Evolutionary conservation across 2,329 filamentous ascomycete genomes (phyloP).

Genomic region (Drechslerella coelobrocha): DNA sequence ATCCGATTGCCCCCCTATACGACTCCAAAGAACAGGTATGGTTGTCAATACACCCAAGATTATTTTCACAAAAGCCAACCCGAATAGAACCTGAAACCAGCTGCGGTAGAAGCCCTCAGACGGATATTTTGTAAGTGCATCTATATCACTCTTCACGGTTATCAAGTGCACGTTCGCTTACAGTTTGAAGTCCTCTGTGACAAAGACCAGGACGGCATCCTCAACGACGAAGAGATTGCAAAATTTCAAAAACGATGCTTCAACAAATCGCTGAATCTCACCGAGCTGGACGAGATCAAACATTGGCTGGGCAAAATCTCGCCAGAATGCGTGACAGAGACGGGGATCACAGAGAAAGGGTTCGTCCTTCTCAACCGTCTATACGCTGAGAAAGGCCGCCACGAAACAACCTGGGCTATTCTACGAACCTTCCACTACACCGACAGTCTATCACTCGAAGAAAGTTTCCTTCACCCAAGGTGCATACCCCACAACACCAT

Average conservation of each 20-base stretch:
- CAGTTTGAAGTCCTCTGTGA: conserved; percentile 70
- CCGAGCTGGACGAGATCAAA: conserved; percentile 91
- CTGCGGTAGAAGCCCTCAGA: conserved; percentile 82
- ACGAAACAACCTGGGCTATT: conserved; percentile 98
- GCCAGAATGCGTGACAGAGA: conserved; percentile 68
- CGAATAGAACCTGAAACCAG: conserved; percentile 76
- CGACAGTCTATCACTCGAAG: conserved; percentile 88
- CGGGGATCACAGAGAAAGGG: conserved; percentile 79
- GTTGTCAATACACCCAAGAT: conserved; percentile 16
- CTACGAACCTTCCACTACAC: conserved; percentile 94
- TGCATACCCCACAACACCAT: conserved; percentile 69
- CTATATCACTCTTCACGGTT: background rate
- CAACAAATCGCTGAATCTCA: conserved; percentile 78
- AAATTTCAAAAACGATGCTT: conserved; percentile 85
- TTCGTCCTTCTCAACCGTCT: conserved; percentile 93
- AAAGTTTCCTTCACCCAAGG: conserved; percentile 88
- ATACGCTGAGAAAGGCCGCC: conserved; percentile 94
- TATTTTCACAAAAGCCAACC: background rate
- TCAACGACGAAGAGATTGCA: conserved; percentile 88
- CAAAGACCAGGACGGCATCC: conserved; percentile 90
- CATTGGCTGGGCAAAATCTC: conserved; percentile 75
- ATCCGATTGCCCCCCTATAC: conserved; percentile 94
- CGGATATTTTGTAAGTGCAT: conserved; percentile 76
- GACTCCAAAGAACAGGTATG: conserved; percentile 80
- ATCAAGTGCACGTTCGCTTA: background rate